Conservation (phyloP, 148 eudicot species). For the Polygonum aviculare region DNA sequence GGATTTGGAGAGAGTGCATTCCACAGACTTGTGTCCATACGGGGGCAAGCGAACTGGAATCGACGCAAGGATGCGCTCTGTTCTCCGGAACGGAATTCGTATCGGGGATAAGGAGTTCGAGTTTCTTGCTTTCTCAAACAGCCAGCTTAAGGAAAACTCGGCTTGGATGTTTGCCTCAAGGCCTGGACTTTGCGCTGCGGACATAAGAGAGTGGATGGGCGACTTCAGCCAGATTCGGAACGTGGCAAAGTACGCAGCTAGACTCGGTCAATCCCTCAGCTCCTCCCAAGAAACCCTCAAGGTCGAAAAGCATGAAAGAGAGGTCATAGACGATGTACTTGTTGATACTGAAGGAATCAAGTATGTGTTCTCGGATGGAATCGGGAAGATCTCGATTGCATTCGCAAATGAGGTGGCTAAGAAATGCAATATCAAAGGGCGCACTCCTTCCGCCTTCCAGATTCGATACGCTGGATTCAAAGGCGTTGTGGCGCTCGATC, state of each 20-base stretch:
- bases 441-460: slow-evolving; percentile 73
- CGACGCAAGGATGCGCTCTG: slow-evolving; percentile 44
- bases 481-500: slow-evolving; percentile 91
- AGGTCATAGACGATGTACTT: slow-evolving; percentile 46
- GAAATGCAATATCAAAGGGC: slow-evolving; percentile 44
- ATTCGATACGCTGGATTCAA: slow-evolving; percentile 84
- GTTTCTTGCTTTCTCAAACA: slow-evolving; percentile 86
- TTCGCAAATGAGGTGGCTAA: slow-evolving; percentile 59
- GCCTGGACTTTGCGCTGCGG: slow-evolving; percentile 43
- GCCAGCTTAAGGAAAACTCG: slow-evolving; percentile 78
- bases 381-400: slow-evolving; percentile 71
- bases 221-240: slow-evolving; percentile 55
- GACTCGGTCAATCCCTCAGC: slow-evolving; percentile 91
- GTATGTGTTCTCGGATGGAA: slow-evolving; percentile 79
- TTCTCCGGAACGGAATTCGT: slow-evolving; percentile 41
- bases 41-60: slow-evolving; percentile 35
- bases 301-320: slow-evolving; percentile 46
- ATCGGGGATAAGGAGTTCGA: slow-evolving; percentile 70
- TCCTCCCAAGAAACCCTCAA: slow-evolving; percentile 75
- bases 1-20: slow-evolving; percentile 46
- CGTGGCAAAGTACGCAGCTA: slow-evolving; percentile 87
- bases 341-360: slow-evolving; percentile 12
- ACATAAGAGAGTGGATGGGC: slow-evolving; percentile 80
- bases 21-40: slow-evolving; percentile 57
- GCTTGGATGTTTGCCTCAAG: slow-evolving; percentile 89